A percentile compares a stretch with the other conserved stretches of the same genome.
Conservation (phyloP, 2,329 filamentous ascomycete genomes). For the Colletotrichum sp. region DNA sequence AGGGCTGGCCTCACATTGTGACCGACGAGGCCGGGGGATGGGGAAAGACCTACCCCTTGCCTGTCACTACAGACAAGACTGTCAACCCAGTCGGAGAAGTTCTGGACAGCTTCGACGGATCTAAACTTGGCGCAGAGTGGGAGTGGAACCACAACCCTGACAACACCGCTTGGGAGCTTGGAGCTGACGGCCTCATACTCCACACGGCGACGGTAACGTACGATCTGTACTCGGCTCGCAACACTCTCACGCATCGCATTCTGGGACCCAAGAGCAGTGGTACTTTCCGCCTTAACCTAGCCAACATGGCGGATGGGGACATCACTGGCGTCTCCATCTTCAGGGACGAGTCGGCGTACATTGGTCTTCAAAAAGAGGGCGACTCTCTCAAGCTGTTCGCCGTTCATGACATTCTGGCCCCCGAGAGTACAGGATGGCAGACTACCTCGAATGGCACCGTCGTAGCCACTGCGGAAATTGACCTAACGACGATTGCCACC, state of each 20-base stretch:
- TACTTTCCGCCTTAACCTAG: constrained; percentile 54
- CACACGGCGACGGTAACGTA: constrained; percentile 54
- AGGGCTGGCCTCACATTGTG: constrained; percentile 51
- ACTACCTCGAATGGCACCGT: constrained; percentile 33
- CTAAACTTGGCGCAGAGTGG: constrained; percentile 49
- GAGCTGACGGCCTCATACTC: constrained; percentile 43
- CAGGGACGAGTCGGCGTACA: constrained; percentile 56
- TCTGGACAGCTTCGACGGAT: constrained; percentile 28
- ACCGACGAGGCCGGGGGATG: constrained; percentile 45
- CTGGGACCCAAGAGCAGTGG: constrained; percentile 48
- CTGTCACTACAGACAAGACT: constrained; percentile 23
- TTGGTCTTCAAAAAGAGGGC: constrained; percentile 45
- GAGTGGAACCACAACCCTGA: constrained; percentile 69
- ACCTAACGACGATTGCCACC: background rate
- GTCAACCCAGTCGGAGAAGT: constrained; percentile 12
- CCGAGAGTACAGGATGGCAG: constrained; percentile 32
- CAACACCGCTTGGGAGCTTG: constrained; percentile 46
- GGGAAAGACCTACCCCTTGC: constrained; percentile 42
- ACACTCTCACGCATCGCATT: constrained; percentile 52
- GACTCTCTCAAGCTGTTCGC: constrained; percentile 31
- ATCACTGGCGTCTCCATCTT: constrained; percentile 55
- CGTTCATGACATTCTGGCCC: constrained; percentile 32
- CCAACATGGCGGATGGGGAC: constrained; percentile 54
- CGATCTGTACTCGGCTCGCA: constrained; percentile 51
- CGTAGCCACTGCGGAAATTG: background rate